Percentiles rank a stretch among this genome's conserved stretches.
phyloP scores from a whole-genome alignment of 176 grass and related monocot species.

The Elymus sibiricus region DNA sequence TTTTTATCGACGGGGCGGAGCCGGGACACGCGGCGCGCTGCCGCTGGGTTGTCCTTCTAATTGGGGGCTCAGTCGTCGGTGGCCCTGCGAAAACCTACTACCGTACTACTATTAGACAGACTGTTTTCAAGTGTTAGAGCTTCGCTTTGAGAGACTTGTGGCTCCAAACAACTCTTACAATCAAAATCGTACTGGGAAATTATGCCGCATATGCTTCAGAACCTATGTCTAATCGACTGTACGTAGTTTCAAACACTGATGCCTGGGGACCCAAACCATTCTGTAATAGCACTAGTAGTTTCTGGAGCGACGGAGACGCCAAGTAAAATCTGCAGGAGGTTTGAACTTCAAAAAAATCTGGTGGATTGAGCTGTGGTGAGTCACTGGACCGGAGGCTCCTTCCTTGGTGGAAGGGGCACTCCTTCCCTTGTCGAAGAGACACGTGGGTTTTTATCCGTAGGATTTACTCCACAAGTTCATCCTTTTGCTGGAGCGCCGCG shows the following conservation, averaged over 20 bases:
- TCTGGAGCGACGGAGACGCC: no score
- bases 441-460: not conserved
- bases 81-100: not conserved
- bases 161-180: not conserved
- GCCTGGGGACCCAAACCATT: no score
- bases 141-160: not conserved
- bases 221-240: not conserved
- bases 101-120: not conserved
- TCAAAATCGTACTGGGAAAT: not conserved
- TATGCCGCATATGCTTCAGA: not conserved
- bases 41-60: not conserved
- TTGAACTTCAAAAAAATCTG: not conserved
- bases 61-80: slow-evolving; percentile 5
- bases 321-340: not conserved
- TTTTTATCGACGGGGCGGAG: not conserved
- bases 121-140: not conserved
- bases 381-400: not conserved
- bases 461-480: not conserved
- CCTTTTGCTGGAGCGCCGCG: not conserved
- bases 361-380: not conserved
- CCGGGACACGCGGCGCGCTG: slow-evolving; percentile 20
- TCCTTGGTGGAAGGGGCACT: not conserved
- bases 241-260: not conserved
- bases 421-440: not conserved
- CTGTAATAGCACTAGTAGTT: no score